A percentile compares a stretch with the other conserved stretches of the same genome.
phyloP scores from a whole-genome alignment of 352 stramenopile species.

The Thraustotheca clavata region DNA sequence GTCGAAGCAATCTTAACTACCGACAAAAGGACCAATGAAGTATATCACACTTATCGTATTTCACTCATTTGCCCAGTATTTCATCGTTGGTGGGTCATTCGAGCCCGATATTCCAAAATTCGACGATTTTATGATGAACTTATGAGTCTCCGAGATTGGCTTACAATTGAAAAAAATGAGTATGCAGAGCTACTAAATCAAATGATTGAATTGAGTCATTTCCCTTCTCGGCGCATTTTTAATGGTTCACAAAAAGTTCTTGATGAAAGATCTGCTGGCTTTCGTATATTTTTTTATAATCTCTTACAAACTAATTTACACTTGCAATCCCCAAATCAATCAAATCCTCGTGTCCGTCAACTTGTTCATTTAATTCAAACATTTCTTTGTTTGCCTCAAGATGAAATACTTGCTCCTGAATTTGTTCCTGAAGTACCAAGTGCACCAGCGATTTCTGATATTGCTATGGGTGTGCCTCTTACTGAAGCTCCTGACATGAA shows the following conservation, averaged over 20 bases:
- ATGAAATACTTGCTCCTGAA: background rate
- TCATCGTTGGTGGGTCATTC: background rate
- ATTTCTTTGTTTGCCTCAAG: background rate
- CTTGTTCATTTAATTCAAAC: background rate
- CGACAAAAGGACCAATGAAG: too few species aligned
- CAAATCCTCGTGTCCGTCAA: background rate
- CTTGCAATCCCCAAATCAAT: background rate
- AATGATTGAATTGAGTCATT: background rate
- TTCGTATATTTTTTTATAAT: background rate
- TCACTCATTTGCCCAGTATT: background rate
- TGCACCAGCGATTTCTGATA: background rate
- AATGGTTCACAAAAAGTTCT: background rate
- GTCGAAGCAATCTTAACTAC: too few species aligned
- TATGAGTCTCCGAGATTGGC: background rate
- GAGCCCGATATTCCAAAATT: background rate
- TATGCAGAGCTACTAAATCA: background rate
- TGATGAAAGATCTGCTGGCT: background rate
- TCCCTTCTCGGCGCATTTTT: background rate
- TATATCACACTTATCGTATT: background rate
- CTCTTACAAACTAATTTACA: background rate
- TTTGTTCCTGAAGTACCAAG: background rate
- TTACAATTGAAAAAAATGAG: background rate
- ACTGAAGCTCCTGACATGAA: background rate
- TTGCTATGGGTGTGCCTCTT: background rate
- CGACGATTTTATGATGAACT: background rate